Percentiles rank a stretch among this genome's conserved stretches.
phyloP scores from a whole-genome alignment of 2,329 filamentous ascomycete species.

The Fusarium torreyae region DNA sequence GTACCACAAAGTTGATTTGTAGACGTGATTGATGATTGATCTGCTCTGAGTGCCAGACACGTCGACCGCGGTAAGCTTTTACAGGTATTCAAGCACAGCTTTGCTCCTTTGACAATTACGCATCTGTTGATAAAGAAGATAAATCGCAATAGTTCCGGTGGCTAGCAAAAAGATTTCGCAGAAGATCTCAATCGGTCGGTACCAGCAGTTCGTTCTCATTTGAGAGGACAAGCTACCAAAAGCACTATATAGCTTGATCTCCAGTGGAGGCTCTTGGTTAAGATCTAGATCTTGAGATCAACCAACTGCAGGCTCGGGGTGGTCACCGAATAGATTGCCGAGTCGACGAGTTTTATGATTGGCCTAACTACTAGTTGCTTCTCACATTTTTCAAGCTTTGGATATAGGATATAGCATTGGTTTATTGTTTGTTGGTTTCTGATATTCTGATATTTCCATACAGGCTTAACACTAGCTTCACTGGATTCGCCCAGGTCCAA shows the following conservation, averaged over 20 bases:
- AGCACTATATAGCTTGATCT: not conserved
- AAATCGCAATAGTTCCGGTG: not conserved
- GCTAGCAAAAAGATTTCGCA: not conserved
- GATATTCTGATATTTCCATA: not conserved
- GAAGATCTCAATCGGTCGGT: not conserved
- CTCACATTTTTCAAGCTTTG: not conserved
- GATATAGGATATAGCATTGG: not conserved
- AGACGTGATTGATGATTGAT: not conserved
- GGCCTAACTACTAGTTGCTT: conserved; percentile 6
- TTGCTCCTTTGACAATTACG: not conserved
- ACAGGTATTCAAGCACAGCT: not conserved
- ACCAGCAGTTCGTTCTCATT: not conserved
- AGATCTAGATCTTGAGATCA: conserved; percentile 4
- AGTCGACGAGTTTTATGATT: conserved; percentile 12
- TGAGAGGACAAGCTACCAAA: not conserved
- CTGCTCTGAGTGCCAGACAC: not conserved
- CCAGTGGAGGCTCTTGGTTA: not conserved
- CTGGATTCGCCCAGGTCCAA: not conserved
- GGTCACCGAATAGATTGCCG: conserved; percentile 20
- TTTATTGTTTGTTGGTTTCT: not conserved
- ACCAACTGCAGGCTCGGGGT: conserved; percentile 8
- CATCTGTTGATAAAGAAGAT: no score
- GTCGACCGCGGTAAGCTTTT: not conserved
- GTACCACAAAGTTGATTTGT: not conserved
- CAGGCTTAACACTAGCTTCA: not conserved